Base-by-base conservation (phyloP, 139 green algal genomes). In the Ostreobium quekettii region DNA sequence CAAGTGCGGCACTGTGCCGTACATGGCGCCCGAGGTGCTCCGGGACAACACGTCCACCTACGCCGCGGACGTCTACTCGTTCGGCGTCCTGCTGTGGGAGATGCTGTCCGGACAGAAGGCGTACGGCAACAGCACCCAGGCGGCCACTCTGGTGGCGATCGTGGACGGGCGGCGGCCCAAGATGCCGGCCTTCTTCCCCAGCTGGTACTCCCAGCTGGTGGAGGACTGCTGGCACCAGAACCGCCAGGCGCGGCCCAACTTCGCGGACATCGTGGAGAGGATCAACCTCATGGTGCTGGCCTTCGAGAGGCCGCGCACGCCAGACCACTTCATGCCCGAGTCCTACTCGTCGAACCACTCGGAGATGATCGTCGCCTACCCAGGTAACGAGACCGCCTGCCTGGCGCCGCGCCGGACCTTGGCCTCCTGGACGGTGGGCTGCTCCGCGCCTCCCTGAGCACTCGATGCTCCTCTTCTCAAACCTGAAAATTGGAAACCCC, bases 11-110 rank as follows among this genome's bases (percentile, higher is more conserved):
- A 66, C 67, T 30, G 31, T 64, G 7, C 48, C 35, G 26, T 39
- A 73, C 48, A 67, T 74, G 56, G 32, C 49, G 0, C 39, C 49
- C 6, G 49, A 70, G 68, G 37, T 66, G 24, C 19, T 70, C 24
- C 28, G 66, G 2, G 30, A 64, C 4, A 30, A 36, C 26, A 38
- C 36, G 26, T 30, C 36, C 30, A 38, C 36, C 4, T 47, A n/a
- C 7, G 32, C 33, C 19, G 42, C 36, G 5, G 65, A 72, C 46
- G 24, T 72, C 11, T 72, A 65, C 56, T 60, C 65, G 0, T 72
- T 72, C 22, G 65, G 65, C 4, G 32, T 72, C 22, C 36, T 64
- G 7, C 33, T 72, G 29, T 72, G 65, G 65, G 65, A 72, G 32
- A 72, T 72, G 39, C n/a, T 65, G 30, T 38, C 36, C n/a, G 36